Percentiles rank a stretch among this genome's conserved stretches.
phyloP scores from a whole-genome alignment of 805 yeast genomes.

The Kodamaea sagamina region DNA sequence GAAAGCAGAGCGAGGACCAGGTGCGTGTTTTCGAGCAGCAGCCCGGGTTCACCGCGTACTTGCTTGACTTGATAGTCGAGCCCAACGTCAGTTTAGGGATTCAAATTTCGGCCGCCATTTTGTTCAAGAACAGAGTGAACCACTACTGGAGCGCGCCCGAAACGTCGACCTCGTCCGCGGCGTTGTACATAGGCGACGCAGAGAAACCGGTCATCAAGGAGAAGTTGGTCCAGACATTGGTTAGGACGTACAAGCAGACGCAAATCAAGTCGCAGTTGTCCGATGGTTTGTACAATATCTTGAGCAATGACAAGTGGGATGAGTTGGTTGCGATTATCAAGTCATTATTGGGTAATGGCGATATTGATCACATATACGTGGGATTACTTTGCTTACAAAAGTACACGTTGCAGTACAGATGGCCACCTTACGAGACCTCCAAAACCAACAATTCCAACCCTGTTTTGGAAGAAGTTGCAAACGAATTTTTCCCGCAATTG shows the following conservation, averaged over 20 bases:
- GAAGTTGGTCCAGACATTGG: conserved; percentile 44
- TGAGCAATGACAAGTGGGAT: conserved; percentile 50
- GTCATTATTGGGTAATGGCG: conserved; percentile 43
- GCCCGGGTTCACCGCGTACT: conserved; percentile 58
- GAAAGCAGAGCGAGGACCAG: conserved; percentile 57
- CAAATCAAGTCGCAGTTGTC: conserved; percentile 58
- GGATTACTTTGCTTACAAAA: conserved; percentile 44
- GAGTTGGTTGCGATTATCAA: conserved; percentile 42
- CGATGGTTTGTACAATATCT: conserved; percentile 55
- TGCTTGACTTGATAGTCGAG: conserved; percentile 53
- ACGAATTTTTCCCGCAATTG: conserved; percentile 38
- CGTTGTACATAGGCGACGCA: conserved; percentile 27
- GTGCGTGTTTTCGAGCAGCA: conserved; percentile 53
- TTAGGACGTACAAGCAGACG: conserved; percentile 34
- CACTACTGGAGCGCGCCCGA: conserved; percentile 42
- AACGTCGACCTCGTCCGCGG: conserved; percentile 25
- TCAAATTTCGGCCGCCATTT: conserved; percentile 45
- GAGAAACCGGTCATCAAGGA: conserved; percentile 41
- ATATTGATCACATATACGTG: conserved; percentile 38
- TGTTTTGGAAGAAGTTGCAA: conserved; percentile 40
- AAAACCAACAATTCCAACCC: conserved; percentile 32
- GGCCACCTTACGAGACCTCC: conserved; percentile 48
- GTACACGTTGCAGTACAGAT: conserved; percentile 43
- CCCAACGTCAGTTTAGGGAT: conserved; percentile 43
- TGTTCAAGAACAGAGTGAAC: conserved; percentile 44